A percentile compares a stretch with the other conserved stretches of the same genome.
Evolutionary conservation across 148 eudicot species (phyloP).

Genomic region (Nepenthes mirabilis): DNA sequence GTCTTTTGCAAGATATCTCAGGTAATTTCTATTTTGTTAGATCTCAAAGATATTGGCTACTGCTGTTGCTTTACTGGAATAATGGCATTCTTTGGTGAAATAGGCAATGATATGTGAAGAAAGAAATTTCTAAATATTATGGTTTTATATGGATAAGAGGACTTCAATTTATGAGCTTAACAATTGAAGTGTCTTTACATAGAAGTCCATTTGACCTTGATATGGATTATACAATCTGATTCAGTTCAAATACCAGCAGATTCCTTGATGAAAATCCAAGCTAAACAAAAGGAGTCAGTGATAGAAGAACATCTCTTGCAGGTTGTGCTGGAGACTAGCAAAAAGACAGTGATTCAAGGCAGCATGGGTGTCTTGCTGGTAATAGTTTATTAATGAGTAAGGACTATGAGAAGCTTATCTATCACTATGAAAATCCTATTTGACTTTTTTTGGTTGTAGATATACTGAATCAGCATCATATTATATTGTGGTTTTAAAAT

Average conservation of each 20-base stretch:
- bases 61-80: neutral
- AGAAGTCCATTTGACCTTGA: neutral
- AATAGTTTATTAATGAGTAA: conserved; percentile 4
- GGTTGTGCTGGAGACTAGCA: conserved; percentile 67
- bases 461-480: neutral
- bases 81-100: too few species aligned
- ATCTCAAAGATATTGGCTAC: neutral
- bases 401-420: too few species aligned
- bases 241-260: conserved; percentile 33
- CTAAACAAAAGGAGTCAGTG: conserved; percentile 37
- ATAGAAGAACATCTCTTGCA: conserved; percentile 51
- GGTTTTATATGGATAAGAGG: too few species aligned
- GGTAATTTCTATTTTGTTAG: conserved; percentile 25
- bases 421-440: too few species aligned
- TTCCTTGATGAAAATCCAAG: conserved; percentile 46
- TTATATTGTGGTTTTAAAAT: neutral
- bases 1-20: conserved; percentile 53
- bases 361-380: conserved; percentile 81
- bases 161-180: neutral
- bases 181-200: neutral
- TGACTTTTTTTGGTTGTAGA: neutral
- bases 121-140: too few species aligned
- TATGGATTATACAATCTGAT: neutral
- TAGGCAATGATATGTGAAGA: too few species aligned
- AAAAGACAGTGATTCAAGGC: conserved; percentile 73